Evolutionary conservation across 75 land plant genomes (phyloP).

Genomic region (Cunninghamia lanceolata): DNA sequence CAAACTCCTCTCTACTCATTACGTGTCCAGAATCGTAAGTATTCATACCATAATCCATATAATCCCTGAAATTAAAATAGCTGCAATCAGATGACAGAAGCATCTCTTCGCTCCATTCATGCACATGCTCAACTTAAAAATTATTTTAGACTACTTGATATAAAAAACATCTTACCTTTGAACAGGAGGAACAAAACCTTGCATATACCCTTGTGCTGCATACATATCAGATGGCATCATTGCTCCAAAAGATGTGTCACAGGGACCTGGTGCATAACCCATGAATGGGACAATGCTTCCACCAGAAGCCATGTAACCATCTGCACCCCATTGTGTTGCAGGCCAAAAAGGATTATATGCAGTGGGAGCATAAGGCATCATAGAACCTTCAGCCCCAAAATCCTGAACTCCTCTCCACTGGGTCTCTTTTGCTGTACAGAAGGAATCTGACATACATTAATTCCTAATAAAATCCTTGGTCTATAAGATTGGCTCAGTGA

Average conservation of each 20-base stretch:
- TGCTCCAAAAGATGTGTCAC: constrained; percentile 49
- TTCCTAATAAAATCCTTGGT: background rate
- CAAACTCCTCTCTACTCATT: constrained; percentile 79
- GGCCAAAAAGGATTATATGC: constrained; percentile 54
- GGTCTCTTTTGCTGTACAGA: constrained; percentile 30
- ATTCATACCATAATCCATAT: constrained; percentile 41
- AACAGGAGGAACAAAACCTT: constrained; percentile 29
- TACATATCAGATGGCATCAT: constrained; percentile 56
- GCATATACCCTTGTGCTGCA: constrained; percentile 45
- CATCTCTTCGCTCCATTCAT: background rate
- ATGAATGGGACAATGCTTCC: constrained; percentile 40
- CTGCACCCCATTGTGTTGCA: constrained; percentile 62
- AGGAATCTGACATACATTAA: background rate
- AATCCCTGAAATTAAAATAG: constrained; percentile 35
- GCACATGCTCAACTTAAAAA: background rate
- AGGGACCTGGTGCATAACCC: constrained; percentile 50
- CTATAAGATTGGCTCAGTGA: background rate
- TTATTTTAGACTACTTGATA: background rate
- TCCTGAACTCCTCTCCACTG: constrained; percentile 59
- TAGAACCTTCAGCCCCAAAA: constrained; percentile 40
- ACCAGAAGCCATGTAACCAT: constrained; percentile 38
- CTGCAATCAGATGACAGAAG: constrained; percentile 1
- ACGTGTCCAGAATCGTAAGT: constrained; percentile 26
- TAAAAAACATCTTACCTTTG: constrained; percentile 40
- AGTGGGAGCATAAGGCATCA: constrained; percentile 34